These are phyloP conservation scores for Chrysopogon serrulatus DNA, from an alignment of 176 grass and related monocot genomes.

Conservation along the genomic window DNA sequence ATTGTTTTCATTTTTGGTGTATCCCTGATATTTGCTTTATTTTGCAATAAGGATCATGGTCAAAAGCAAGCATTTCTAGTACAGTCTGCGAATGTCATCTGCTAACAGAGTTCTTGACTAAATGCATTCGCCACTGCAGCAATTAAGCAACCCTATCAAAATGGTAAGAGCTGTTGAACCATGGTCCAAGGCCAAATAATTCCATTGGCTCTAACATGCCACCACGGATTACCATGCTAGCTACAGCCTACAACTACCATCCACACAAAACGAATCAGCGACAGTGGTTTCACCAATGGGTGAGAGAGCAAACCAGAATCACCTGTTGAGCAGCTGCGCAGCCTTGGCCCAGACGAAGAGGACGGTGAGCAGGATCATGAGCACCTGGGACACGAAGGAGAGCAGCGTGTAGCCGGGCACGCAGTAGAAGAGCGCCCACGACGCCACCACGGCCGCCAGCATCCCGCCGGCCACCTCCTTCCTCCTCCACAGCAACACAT, in stretches of 20 bases:
- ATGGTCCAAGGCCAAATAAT: not conserved
- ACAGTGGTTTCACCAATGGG: not conserved
- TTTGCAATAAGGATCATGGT: not conserved
- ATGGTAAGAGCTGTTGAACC: not conserved
- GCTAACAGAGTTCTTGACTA: not conserved
- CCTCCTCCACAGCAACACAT: conserved; percentile 54
- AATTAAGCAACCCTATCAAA: not conserved
- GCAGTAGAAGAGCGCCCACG: conserved; percentile 46
- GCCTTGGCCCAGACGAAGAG: conserved; percentile 61
- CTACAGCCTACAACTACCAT: not conserved
- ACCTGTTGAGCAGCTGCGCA: conserved; percentile 44
- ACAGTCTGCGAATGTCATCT: not conserved
- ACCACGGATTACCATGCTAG: not conserved
- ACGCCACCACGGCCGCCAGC: conserved; percentile 11
- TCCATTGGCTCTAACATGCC: not conserved
- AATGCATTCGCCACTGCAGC: not conserved
- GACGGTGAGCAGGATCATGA: conserved; percentile 50
- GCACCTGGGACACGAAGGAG: conserved; percentile 49
- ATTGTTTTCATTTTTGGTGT: not conserved
- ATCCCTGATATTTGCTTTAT: not conserved
- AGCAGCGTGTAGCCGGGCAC: conserved; percentile 47
- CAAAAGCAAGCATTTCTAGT: not conserved
- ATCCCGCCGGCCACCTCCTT: conserved; percentile 25
- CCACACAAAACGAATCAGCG: not conserved
- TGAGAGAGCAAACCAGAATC: not conserved